These are phyloP conservation scores for Penicillium sp. DNA, from an alignment of 2,329 filamentous ascomycete genomes.

Conservation along the genomic window DNA sequence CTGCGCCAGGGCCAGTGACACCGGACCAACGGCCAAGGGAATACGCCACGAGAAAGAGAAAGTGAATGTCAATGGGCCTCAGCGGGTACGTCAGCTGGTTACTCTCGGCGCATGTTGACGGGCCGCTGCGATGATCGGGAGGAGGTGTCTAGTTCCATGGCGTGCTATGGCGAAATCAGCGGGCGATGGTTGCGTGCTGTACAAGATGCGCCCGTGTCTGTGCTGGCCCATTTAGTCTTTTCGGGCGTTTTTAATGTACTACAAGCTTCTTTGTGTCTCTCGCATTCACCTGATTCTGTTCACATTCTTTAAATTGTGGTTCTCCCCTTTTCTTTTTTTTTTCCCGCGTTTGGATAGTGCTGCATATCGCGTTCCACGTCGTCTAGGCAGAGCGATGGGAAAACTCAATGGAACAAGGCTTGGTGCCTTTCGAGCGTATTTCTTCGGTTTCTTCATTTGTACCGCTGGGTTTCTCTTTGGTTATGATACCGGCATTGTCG, in stretches of 20 bases:
- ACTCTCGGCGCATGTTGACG: background rate
- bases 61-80: background rate
- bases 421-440: conserved; percentile 23
- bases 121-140: background rate
- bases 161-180: conserved; percentile 25
- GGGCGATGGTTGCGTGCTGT: conserved; percentile 19
- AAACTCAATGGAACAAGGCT: conserved; percentile 18
- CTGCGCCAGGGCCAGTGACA: background rate
- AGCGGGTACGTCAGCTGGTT: background rate
- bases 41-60: background rate
- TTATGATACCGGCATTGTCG: conserved; percentile 37
- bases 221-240: background rate
- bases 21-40: background rate
- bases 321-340: background rate
- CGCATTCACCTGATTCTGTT: background rate
- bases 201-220: background rate
- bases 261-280: background rate
- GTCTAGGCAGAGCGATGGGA: conserved; percentile 4
- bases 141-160: conserved; percentile 6
- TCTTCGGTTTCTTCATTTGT: conserved; percentile 25
- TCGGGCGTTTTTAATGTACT: background rate
- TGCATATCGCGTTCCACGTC: no score
- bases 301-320: background rate
- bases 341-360: background rate
- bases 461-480: conserved; percentile 34